phyloP scores from a whole-genome alignment of 2,329 filamentous ascomycete genomes.

The Trichoderma atroviride region DNA sequence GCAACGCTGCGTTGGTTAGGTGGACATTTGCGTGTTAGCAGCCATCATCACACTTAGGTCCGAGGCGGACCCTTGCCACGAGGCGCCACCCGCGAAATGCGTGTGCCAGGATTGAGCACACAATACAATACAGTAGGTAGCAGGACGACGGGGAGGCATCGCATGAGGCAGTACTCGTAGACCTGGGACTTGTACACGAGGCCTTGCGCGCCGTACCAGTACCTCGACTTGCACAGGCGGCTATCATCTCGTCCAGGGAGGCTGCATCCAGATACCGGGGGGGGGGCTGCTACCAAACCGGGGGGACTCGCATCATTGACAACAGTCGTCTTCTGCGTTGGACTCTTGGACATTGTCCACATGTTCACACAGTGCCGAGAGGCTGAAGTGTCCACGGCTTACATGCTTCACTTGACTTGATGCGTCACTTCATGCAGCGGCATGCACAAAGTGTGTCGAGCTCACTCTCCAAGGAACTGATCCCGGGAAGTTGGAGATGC shows the following conservation, averaged over 20 bases:
- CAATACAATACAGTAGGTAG: neutral
- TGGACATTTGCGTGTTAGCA: neutral
- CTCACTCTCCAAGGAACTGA: slow-evolving; percentile 5
- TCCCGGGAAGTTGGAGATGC: slow-evolving; percentile 19
- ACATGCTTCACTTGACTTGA: slow-evolving; percentile 1
- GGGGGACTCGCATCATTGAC: slow-evolving; percentile 15
- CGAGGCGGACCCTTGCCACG: slow-evolving; percentile 17
- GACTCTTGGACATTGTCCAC: slow-evolving; percentile 15
- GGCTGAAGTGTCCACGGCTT: slow-evolving; percentile 5
- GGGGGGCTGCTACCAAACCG: neutral
- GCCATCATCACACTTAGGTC: slow-evolving; percentile 10
- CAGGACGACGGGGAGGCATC: neutral
- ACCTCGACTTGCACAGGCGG: neutral
- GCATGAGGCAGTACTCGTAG: neutral
- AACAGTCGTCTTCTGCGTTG: slow-evolving; percentile 18
- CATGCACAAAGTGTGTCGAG: neutral
- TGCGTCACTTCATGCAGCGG: neutral
- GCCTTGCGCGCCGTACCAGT: neutral
- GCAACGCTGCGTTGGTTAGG: slow-evolving; percentile 3
- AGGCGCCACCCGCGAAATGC: slow-evolving; percentile 11
- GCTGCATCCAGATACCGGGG: slow-evolving; percentile 23
- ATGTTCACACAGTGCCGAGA: slow-evolving; percentile 19
- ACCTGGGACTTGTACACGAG: neutral
- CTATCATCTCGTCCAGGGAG: neutral
- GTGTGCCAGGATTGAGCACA: neutral